Percentiles rank a stretch among this genome's conserved stretches.
These are phyloP conservation scores for Lanmaoa pseudosensibilis DNA, from an alignment of 768 basidiomycete species.

Conservation along the genomic window DNA sequence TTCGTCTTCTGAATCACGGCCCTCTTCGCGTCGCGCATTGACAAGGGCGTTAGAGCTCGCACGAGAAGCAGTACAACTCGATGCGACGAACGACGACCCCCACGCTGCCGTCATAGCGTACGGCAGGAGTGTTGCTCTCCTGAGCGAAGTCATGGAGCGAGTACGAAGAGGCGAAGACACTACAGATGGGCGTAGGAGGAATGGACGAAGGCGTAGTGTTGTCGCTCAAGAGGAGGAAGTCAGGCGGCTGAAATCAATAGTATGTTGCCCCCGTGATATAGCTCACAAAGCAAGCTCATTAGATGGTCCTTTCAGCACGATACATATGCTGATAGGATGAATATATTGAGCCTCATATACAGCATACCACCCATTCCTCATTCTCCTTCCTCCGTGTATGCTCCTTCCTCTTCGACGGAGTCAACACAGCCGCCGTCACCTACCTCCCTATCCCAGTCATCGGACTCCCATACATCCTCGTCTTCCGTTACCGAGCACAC, in stretches of 20 bases:
- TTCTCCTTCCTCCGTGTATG: conserved; percentile 54
- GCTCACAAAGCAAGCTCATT: conserved; percentile 16
- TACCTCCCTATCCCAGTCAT: conserved; percentile 37
- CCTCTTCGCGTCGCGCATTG: conserved; percentile 81
- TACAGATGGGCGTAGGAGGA: conserved; percentile 60
- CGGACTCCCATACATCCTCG: conserved; percentile 51
- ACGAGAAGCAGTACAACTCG: conserved; percentile 85
- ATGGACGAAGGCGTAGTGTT: conserved; percentile 69
- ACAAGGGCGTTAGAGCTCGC: conserved; percentile 86
- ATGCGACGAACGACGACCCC: conserved; percentile 85
- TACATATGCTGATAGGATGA: conserved; percentile 93
- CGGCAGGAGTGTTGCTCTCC: conserved; percentile 78
- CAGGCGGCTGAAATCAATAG: conserved; percentile 80
- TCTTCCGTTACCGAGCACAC: conserved; percentile 42
- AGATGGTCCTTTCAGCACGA: conserved; percentile 62
- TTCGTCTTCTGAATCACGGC: conserved; percentile 46
- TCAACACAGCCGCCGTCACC: conserved; percentile 40
- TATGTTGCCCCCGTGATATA: conserved; percentile 44
- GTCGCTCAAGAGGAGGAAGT: conserved; percentile 94
- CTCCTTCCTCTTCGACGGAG: conserved; percentile 39
- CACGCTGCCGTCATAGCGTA: conserved; percentile 89
- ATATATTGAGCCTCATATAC: conserved; percentile 87
- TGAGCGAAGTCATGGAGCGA: conserved; percentile 91
- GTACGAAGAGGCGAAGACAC: conserved; percentile 84
- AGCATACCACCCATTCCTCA: conserved; percentile 78